Percentiles rank a stretch among this genome's conserved stretches.
These are phyloP conservation scores for Primulina tabacum DNA, from an alignment of 257 asterid species.

Conservation along the genomic window DNA sequence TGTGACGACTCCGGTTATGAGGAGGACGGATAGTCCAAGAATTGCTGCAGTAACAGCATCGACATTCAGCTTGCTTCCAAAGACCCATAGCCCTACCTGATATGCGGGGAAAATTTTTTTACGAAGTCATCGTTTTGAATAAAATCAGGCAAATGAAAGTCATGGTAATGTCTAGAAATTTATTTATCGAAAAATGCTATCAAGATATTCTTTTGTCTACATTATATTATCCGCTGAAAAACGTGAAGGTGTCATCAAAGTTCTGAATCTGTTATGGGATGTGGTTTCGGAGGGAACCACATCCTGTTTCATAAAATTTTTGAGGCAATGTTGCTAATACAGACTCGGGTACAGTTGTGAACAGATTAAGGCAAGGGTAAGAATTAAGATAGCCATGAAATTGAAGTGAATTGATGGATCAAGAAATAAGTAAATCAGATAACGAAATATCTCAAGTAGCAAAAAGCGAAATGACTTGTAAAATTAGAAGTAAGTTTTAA, in stretches of 20 bases:
- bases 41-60: constrained; percentile 99
- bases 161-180: no score
- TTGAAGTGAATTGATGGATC: background rate
- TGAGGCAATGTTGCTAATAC: background rate
- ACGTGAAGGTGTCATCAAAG: constrained; percentile 65
- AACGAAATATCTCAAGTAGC: background rate
- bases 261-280: background rate
- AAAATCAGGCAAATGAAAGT: background rate
- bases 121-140: constrained; percentile 1
- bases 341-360: background rate
- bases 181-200: constrained; percentile 50
- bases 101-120: constrained; percentile 14
- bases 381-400: background rate
- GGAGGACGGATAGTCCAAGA: constrained; percentile 87
- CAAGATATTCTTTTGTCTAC: constrained; percentile 81
- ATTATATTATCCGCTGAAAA: constrained; percentile 82
- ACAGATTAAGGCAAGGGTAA: background rate
- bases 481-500: no score
- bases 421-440: background rate
- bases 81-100: constrained; percentile 95
- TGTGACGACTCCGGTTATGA: constrained; percentile 83
- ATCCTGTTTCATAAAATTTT: background rate
- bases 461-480: background rate
- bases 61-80: constrained; percentile 70
- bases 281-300: background rate